Evolutionary conservation across 352 stramenopile species (phyloP), one percentile per base, ranked within the genome.

Genomic region (Phytopythium montanum): DNA sequence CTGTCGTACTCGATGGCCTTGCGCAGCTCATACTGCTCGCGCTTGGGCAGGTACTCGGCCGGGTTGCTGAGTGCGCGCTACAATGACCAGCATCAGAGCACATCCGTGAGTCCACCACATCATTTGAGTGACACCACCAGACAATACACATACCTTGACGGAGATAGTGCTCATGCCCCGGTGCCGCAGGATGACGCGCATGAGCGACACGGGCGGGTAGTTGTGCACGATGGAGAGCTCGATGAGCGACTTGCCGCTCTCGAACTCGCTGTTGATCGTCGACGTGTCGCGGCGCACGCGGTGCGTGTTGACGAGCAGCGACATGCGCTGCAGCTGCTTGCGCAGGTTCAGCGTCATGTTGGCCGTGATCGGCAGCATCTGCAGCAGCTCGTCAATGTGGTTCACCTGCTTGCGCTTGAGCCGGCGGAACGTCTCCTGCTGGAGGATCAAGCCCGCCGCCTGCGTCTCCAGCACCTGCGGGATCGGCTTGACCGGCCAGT

Each of bases 311-410:
- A 94, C 82, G 21, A 94, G 57, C 45, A 94, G 66, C 41, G 82
- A 92, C 82, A 92, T 92, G 42, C 85, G 82, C 70, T 90, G 79
- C 41, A 94, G 54, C 65, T 94, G 85, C 62, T 94, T 94, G 50
- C 82, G 76, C 61, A 94, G 60, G 55, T 94, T 94, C 36, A 94
- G 79, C 29, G 85, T 94, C 79, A 94, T 88, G 60, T 94, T 94
- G 59, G 85, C 83, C 10, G 82, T 92, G 65, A 94, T 94, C 23
- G 85, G 85, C 62, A 94, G 71, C 85, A 94, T 88, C 62, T 90
- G 74, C 61, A 94, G 48, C 10, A 92, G 66, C 34, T 81, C 79
- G 49, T 94, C 85, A 42, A 94, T 91, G 60, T 85, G 81, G 36
- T 92, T 84, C 61, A 94, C 85, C 61, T 90, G 85, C 55, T 79